Conservation (phyloP, 2,329 filamentous ascomycete genomes). For the Cordyceps fumosorosea region DNA sequence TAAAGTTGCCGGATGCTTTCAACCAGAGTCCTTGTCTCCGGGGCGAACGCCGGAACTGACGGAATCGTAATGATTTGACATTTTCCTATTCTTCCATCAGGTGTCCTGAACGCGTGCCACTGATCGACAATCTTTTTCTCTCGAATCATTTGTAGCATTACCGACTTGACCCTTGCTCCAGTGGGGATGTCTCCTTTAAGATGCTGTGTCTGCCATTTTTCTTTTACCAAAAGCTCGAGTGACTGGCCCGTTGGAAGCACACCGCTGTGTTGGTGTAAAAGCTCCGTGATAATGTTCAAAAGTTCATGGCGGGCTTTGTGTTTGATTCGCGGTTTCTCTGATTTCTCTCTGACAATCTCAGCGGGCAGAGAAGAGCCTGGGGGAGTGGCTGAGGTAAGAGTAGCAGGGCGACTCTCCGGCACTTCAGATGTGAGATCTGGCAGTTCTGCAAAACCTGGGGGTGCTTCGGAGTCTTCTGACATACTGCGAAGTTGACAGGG, state of each 20-base stretch:
- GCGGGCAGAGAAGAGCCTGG: not conserved
- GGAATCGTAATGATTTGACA: conserved; percentile 39
- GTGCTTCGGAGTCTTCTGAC: not conserved
- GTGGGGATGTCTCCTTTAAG: conserved; percentile 33
- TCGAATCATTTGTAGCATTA: conserved; percentile 33
- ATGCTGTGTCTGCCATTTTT: conserved; percentile 35
- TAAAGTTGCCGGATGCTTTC: conserved; percentile 41
- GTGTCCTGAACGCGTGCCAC: conserved; percentile 37
- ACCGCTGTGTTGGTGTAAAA: conserved; percentile 30
- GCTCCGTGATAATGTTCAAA: conserved; percentile 22
- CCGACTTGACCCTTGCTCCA: conserved; percentile 31
- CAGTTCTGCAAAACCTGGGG: not conserved
- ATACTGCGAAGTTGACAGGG: not conserved
- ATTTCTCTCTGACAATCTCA: not conserved
- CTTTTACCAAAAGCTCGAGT: conserved; percentile 20
- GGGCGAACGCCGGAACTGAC: conserved; percentile 35
- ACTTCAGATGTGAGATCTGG: not conserved
- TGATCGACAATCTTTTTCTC: conserved; percentile 31
- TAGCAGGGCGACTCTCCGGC: not conserved
- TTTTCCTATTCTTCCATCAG: conserved; percentile 36
- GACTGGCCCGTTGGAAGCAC: conserved; percentile 44
- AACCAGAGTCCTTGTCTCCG: conserved; percentile 36
- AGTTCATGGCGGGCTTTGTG: conserved; percentile 7
- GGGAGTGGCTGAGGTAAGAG: not conserved
- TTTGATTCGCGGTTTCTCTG: not conserved